phyloP scores from a whole-genome alignment of 169 alveolate species.

The Eimeria sp. region DNA sequence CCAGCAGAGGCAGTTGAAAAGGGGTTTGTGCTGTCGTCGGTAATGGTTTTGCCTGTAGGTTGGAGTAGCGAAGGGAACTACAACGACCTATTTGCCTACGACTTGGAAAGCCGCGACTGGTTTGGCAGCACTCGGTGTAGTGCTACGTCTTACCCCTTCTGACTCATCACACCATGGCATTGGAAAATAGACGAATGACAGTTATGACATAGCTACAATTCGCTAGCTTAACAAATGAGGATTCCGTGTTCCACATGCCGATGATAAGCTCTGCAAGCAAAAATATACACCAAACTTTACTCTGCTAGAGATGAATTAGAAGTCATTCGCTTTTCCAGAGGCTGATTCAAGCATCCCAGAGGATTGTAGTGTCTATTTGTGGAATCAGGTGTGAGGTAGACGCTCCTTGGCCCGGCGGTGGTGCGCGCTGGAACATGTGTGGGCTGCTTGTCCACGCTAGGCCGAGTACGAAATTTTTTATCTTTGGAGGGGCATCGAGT shows the following conservation, averaged over 20 bases:
- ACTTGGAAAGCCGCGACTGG: slow-evolving; percentile 95
- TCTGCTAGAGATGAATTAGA: neutral
- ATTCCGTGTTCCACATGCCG: neutral
- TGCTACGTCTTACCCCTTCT: neutral
- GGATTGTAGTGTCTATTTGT: neutral
- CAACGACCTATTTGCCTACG: slow-evolving; percentile 92
- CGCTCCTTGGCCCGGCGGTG: slow-evolving; percentile 89
- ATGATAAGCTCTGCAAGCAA: neutral
- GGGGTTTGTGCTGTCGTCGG: neutral
- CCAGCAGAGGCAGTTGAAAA: neutral
- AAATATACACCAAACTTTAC: neutral
- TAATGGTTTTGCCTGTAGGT: slow-evolving; percentile 93
- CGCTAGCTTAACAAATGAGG: neutral
- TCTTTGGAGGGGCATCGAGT: slow-evolving; percentile 96
- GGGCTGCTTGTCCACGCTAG: slow-evolving; percentile 96
- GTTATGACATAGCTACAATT: neutral
- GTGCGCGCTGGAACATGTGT: slow-evolving; percentile 96
- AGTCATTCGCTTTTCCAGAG: too few relatives aligned
- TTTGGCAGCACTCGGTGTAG: slow-evolving; percentile 20
- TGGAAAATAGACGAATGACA: neutral
- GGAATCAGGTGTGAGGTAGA: slow-evolving; percentile 90
- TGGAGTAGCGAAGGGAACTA: slow-evolving; percentile 95
- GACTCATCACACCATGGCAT: neutral
- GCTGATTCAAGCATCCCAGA: neutral
- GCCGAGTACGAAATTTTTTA: slow-evolving; percentile 96